Base-by-base conservation (phyloP, 345 rosid species). In the Ceriops tagal region DNA sequence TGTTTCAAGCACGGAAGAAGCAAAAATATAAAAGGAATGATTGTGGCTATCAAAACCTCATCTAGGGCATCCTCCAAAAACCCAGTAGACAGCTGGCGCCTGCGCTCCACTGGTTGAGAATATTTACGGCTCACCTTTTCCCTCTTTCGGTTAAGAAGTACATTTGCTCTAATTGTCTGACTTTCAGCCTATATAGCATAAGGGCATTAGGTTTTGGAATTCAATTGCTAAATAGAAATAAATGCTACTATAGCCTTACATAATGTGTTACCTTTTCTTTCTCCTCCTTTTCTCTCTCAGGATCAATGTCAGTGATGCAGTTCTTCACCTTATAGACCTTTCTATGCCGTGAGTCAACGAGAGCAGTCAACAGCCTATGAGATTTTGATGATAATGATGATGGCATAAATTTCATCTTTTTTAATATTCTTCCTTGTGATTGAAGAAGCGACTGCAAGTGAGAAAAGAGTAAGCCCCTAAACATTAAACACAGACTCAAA, bases 211-310 rank as follows among this genome's bases (percentile, higher is more conserved):
- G 21, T 61, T 56, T 53, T 30, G 51, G 52, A 67, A 68, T 53
- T 47, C 57, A 7, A 66, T 31, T 74, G 46, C 35, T 7, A 35
- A 5, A 15, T 37, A 24, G 21, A 61, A 27, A 31, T 24, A 28
- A 22, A 61, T 31, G 63, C 9, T 46, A 72, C 60, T 57, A 52
- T 1, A 66, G 70, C 47, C 61, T 61, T 57, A 67, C 39, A 52
- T 27, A 73, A 83, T 30, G 37, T 60, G 32, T 74, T 79, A 95
- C 99, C 99, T 77, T 95, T 78, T 95, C 99, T 74, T 89, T 88
- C 75, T 91, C 93, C 80, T 95, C 99, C 81, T 92, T 95, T 78
- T 89, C 99, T 81, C 89, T 92, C 87, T 95, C 99, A 67, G 99
- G 99, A 78, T 95, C 99, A 73, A 95, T 90, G 85, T 92, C 99